Base-by-base conservation (phyloP, 768 basidiomycete species). In the Amanita thiersii region DNA sequence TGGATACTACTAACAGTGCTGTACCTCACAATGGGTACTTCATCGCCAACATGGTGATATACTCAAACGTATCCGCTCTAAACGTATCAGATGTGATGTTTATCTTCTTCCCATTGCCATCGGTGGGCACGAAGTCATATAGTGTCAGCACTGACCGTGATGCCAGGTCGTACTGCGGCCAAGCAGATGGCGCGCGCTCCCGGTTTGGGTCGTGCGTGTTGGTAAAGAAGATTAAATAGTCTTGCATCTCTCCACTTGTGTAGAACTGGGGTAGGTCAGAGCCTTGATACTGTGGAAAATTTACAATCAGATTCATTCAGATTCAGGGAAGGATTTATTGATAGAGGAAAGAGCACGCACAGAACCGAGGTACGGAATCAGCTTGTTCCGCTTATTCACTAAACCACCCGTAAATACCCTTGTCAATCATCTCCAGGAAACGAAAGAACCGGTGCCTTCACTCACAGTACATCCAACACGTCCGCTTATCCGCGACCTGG, bases 401-500 rank as follows among this genome's bases (percentile, higher is more conserved):
- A 36, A 15, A 17, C 4, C 5, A n/a, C 3, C 0, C 25, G 17
- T 39, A 3, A 15, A 28, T 23, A 12, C 8, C 14, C 6, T 9
- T 30, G 9, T 30, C 14, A n/a, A 15, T 3, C 39, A 25, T 32
- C n/a, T n/a, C 8, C 21, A n/a, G 4, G 12, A 29, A 0, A 19
- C 14, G 23, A 23, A 30, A n/a, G 3, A 24, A 14, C 15, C 12
- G 23, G 17, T 26, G 14, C 5, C 32, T 20, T 4, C 29, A 59
- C 61, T 43, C 29, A 70, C 70, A 47, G 49, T 59, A 70, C 0
- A 58, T 56, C 68, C 68, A 73, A 2, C 58, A 48, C 5, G 53
- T 55, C 50, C 65, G 66, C 30, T 60, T 65, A 1, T 58, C 62
- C 0, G 65, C 59, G 3, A 51, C 47, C 18, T 57, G 43, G 30